Conservation (phyloP, 495 filamentous ascomycete species). For the Xylaria castorea region DNA sequence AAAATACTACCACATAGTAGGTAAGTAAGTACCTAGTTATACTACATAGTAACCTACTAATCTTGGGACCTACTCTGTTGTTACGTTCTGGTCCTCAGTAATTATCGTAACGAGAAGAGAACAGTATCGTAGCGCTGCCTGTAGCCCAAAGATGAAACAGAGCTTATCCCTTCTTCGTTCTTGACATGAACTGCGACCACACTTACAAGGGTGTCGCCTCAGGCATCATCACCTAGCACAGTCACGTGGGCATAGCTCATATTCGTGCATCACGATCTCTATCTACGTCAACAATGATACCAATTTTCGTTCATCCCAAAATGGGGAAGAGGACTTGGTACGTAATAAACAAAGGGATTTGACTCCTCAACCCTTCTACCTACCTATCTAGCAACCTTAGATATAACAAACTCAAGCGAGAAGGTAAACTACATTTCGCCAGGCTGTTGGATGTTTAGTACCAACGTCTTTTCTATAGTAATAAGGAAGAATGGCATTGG, state of each 20-base stretch:
- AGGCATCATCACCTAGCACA: neutral
- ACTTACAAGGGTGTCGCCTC: neutral
- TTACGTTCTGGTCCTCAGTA: neutral
- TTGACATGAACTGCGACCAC: neutral
- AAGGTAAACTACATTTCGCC: neutral
- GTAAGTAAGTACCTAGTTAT: no score
- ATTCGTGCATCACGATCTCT: neutral
- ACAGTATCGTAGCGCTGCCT: neutral
- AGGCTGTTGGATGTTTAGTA: neutral
- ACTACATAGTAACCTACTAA: no score
- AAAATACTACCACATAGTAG: neutral
- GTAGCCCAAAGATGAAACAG: neutral
- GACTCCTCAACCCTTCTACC: no score
- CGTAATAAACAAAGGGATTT: neutral
- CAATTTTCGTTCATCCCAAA: neutral
- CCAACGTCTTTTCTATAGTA: neutral
- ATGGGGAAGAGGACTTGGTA: neutral
- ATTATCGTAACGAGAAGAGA: neutral
- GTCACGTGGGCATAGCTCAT: neutral
- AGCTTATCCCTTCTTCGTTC: neutral
- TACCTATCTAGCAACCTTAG: neutral
- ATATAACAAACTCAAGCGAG: neutral
- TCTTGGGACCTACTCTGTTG: neutral
- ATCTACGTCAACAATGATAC: neutral
- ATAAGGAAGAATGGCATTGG: neutral